A percentile compares a stretch with the other conserved stretches of the same genome.
phyloP scores from a whole-genome alignment of 768 basidiomycete genomes.

The Mycena indigotica region DNA sequence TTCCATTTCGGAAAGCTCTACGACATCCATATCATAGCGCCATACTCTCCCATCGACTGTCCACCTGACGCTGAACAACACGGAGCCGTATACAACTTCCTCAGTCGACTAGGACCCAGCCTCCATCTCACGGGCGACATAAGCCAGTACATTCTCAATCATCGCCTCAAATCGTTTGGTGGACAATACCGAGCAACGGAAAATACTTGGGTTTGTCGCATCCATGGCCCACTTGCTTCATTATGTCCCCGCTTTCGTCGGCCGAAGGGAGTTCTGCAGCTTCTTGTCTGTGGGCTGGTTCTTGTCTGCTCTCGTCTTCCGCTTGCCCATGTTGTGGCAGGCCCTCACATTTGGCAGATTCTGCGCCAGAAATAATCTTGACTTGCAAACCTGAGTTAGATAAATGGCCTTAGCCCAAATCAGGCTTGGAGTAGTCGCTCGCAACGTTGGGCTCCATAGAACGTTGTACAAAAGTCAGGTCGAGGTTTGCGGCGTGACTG shows the following conservation, averaged over 20 bases:
- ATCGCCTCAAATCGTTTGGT: conserved; percentile 1
- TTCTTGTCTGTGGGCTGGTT: background rate
- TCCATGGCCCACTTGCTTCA: background rate
- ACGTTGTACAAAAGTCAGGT: too few species aligned
- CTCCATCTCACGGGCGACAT: background rate
- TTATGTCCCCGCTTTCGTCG: background rate
- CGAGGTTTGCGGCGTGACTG: too few species aligned
- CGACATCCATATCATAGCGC: background rate
- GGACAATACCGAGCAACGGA: background rate
- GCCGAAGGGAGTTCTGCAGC: background rate
- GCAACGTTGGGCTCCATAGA: too few species aligned
- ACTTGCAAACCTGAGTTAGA: too few species aligned
- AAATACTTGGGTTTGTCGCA: background rate
- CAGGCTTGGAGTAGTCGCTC: too few species aligned
- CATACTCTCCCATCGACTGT: background rate
- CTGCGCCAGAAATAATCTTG: too few species aligned
- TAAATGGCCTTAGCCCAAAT: too few species aligned
- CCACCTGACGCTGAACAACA: background rate
- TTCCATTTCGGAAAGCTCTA: background rate
- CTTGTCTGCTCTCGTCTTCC: background rate
- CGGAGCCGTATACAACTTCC: background rate
- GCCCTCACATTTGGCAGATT: conserved; percentile 3
- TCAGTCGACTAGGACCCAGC: background rate
- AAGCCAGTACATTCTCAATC: conserved; percentile 4
- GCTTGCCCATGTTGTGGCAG: conserved; percentile 3